Percentiles rank a stretch among this genome's conserved stretches.
Evolutionary conservation across 768 basidiomycete genomes (phyloP).

Genomic region (Termitomyces sp.): DNA sequence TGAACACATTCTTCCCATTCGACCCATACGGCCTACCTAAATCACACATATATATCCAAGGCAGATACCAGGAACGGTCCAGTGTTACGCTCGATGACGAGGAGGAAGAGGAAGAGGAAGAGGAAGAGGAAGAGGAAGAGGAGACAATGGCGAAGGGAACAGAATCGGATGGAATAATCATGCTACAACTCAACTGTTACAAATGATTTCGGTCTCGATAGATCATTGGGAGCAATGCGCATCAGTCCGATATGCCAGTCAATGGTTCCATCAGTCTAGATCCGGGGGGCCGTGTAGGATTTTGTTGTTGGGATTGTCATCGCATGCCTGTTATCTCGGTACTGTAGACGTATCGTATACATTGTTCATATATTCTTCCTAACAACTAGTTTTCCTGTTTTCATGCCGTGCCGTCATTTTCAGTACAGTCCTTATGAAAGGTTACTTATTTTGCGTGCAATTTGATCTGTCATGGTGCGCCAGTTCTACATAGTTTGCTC

Average conservation of each 20-base stretch:
- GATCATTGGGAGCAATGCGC: conserved; percentile 76
- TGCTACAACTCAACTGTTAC: conserved; percentile 15
- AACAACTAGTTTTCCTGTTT: too few species aligned
- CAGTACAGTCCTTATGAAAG: too few species aligned
- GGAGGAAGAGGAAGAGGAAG: conserved; percentile 59
- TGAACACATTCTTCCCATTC: conserved; percentile 97
- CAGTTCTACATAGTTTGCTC: too few species aligned
- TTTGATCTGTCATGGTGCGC: too few species aligned
- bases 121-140: conserved; percentile 42
- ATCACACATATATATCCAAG: conserved; percentile 71
- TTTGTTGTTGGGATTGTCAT: background rate
- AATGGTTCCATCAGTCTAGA: conserved; percentile 10
- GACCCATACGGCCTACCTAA: conserved; percentile 91
- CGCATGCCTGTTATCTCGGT: conserved; percentile 7
- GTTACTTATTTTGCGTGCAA: too few species aligned
- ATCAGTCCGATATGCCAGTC: conserved; percentile 56
- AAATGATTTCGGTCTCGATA: conserved; percentile 52
- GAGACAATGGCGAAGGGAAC: conserved; percentile 17
- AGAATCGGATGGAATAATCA: conserved; percentile 12
- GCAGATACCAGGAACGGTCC: conserved; percentile 87
- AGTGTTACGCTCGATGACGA: conserved; percentile 74
- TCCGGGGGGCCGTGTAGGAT: conserved; percentile 4
- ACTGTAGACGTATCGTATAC: background rate
- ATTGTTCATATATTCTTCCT: background rate
- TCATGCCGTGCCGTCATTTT: background rate